Conservation (phyloP, 495 filamentous ascomycete species). For the Trichodelitschia bisporula region DNA sequence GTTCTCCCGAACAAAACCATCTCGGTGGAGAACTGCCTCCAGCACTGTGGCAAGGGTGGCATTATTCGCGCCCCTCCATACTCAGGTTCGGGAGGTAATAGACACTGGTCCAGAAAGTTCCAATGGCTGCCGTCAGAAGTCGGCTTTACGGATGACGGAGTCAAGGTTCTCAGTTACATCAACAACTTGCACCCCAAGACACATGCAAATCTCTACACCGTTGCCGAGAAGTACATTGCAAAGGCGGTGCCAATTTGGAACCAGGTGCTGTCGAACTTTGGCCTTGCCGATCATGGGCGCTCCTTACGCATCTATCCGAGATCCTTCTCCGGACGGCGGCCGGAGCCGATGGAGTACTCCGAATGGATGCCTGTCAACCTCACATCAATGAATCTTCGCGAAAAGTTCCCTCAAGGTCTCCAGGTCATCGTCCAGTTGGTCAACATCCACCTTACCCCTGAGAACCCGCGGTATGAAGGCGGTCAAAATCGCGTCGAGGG, state of each 20-base stretch:
- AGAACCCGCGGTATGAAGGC: constrained; percentile 23
- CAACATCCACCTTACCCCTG: constrained; percentile 34
- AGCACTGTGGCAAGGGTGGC: constrained; percentile 18
- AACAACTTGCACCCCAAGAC: constrained; percentile 32
- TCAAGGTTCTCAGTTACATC: constrained; percentile 24
- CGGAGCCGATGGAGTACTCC: constrained; percentile 1
- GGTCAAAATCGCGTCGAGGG: constrained; percentile 21
- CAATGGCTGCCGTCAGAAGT: constrained; percentile 39
- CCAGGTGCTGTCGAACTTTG: constrained; percentile 4
- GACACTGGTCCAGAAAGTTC: constrained; percentile 13
- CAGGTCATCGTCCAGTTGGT: constrained; percentile 41
- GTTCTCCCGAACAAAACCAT: constrained; percentile 19
- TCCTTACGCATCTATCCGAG: constrained; percentile 2
- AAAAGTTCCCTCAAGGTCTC: constrained; percentile 17
- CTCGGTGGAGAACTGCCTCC: constrained; percentile 19
- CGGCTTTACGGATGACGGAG: constrained; percentile 13
- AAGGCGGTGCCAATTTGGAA: constrained; percentile 30
- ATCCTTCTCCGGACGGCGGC: not conserved
- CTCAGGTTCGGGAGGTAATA: not conserved
- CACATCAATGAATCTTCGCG: too few species aligned
- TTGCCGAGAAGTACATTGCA: constrained; percentile 24
- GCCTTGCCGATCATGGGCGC: not conserved
- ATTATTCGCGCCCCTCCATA: constrained; percentile 4
- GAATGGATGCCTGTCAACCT: constrained; percentile 10
- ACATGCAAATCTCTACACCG: constrained; percentile 23